Conservation (phyloP, 192 early-diverging fungal species). For the Diversispora epigaea region DNA sequence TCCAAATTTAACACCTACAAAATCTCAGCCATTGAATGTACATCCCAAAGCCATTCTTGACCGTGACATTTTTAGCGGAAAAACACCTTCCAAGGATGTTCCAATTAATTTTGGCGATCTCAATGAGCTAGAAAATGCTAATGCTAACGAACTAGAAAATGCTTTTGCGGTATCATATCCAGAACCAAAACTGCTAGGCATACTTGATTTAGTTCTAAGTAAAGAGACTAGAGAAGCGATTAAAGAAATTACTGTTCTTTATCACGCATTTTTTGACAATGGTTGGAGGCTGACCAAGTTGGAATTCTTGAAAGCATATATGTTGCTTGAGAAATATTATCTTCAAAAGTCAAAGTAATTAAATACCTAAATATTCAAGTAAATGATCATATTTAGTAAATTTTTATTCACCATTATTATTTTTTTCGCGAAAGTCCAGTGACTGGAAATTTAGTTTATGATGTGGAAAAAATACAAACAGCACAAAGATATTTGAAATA, state of each 20-base stretch:
- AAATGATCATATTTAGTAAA: too few species aligned
- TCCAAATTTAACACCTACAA: background rate
- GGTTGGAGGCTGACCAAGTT: slow-evolving; percentile 42
- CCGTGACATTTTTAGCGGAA: background rate
- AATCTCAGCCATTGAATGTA: too few species aligned
- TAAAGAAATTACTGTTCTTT: slow-evolving; percentile 43
- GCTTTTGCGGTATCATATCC: background rate
- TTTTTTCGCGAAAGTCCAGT: slow-evolving; percentile 30
- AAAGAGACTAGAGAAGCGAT: slow-evolving; percentile 44
- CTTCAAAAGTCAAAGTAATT: slow-evolving; percentile 37
- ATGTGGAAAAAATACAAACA: slow-evolving; percentile 38
- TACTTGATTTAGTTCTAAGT: slow-evolving; percentile 20
- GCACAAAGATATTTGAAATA: slow-evolving; percentile 42
- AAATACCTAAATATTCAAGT: too few species aligned
- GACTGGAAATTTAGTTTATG: slow-evolving; percentile 35
- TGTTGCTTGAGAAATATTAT: slow-evolving; percentile 44
- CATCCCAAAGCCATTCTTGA: background rate
- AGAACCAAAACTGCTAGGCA: slow-evolving; percentile 1
- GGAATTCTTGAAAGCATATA: slow-evolving; percentile 42
- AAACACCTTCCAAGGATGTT: background rate
- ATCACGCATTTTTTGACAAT: slow-evolving; percentile 45
- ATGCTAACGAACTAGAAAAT: background rate
- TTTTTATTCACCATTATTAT: slow-evolving; percentile 7
- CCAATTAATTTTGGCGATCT: background rate
- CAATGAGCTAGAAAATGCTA: background rate